Base-by-base conservation (phyloP, 2,329 filamentous ascomycete species). In the Aspergillus eucalypticola region DNA sequence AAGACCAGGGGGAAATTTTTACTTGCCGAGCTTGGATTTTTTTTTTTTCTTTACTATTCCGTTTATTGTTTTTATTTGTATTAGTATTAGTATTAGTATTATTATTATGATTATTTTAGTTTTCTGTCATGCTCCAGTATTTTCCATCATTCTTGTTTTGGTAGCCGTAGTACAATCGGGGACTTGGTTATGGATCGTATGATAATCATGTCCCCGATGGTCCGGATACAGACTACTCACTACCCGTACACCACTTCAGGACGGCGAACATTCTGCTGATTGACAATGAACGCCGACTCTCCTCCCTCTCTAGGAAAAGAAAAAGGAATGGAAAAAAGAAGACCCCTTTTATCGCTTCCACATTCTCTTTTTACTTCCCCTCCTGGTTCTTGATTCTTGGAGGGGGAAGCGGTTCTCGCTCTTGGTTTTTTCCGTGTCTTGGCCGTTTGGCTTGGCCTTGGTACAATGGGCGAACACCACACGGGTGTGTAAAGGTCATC, bases 191-290 rank as follows among this genome's bases (percentile, higher is more conserved):
- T 50, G 23, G 46, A 32, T 50, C 46, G 46, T 50, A 50, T 50
- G 46, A 50, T 50, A 50, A 27, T 50, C 46, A 35, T 50, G 46
- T 50, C 46, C 23, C 46, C 46, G 46, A 21, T 17, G 46, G 46
- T 50, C 25, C 46, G 46, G 46, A 27, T 49, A 29, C 15, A 49
- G 21, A n/a, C 23, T 21, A 21, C 25, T 25, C 8, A 25, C 25
- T 25, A 27, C 25, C 21, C 5, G 21, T 23, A 23, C 29, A 32
- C 29, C 29, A 32, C 29, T 32, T 29, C 29, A 4, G 29, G 5
- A 5, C 32, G 32, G 32, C 5, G 32, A 35, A 35, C 32, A 35
- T 11, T 13, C 32, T 35, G 11, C 11, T 35, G 11, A 35, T 35
- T 35, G 32, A 35, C 32, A 11, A 15, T 35, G 11, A 35, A 35